Conservation (phyloP, 208 protist genomes). For the Leishmania martiniquensis region DNA sequence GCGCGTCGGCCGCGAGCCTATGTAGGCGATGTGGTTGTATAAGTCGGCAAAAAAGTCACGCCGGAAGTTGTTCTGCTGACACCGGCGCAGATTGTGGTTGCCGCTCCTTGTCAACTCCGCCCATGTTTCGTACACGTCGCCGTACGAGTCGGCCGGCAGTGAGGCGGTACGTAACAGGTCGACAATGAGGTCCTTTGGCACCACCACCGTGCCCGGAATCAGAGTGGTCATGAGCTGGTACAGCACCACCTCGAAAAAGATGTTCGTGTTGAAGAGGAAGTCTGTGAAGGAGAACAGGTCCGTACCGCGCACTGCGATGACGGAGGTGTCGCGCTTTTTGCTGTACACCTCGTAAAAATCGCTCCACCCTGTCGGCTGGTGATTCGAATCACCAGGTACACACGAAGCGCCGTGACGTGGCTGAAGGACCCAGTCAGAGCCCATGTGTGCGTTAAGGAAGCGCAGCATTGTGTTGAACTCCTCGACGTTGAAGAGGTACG, state of each 20-base stretch:
- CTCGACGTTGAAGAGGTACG: conserved; percentile 67
- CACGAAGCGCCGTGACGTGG: conserved; percentile 55
- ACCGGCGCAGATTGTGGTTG: conserved; percentile 55
- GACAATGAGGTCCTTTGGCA: conserved; percentile 65
- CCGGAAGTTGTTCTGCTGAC: conserved; percentile 76
- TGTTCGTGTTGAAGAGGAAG: conserved; percentile 77
- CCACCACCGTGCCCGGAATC: conserved; percentile 55
- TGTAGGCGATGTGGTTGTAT: conserved; percentile 72
- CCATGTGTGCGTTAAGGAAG: conserved; percentile 71
- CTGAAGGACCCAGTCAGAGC: conserved; percentile 67
- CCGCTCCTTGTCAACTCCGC: conserved; percentile 22
- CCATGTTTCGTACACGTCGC: conserved; percentile 22
- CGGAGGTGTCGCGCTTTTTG: conserved; percentile 48
- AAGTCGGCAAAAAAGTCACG: conserved; percentile 80
- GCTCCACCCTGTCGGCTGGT: conserved; percentile 56
- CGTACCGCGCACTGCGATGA: conserved; percentile 77
- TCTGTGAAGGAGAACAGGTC: conserved; percentile 75
- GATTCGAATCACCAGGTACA: conserved; percentile 47
- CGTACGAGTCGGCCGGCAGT: conserved; percentile 32
- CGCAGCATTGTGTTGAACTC: conserved; percentile 60
- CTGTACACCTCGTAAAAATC: conserved; percentile 84
- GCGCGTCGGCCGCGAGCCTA: conserved; percentile 35
- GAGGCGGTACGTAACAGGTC: conserved; percentile 65
- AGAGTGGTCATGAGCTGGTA: conserved; percentile 72
- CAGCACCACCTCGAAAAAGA: conserved; percentile 79